Evolutionary conservation across 179 eudicot genomes (phyloP).

Genomic region (Corrigiola litoralis): DNA sequence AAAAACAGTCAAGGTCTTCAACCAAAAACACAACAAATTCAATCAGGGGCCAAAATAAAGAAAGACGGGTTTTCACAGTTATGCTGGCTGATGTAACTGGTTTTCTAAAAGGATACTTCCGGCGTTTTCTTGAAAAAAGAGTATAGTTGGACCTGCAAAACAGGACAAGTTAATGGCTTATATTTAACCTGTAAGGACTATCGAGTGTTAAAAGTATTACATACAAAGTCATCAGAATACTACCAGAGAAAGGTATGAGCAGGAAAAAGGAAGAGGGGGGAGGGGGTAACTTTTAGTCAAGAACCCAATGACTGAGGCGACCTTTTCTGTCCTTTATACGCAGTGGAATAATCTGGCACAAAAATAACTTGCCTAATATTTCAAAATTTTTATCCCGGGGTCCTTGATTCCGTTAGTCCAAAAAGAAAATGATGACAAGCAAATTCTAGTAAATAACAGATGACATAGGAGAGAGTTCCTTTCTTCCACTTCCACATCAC

Average conservation of each 20-base stretch:
- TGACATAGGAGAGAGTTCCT: too few relatives aligned
- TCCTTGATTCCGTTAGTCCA: too few relatives aligned
- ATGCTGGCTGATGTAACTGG: not conserved
- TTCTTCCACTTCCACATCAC: too few relatives aligned
- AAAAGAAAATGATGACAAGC: too few relatives aligned
- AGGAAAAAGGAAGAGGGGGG: not conserved
- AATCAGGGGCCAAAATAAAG: not conserved
- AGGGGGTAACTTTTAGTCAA: not conserved
- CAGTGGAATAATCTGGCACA: too few relatives aligned
- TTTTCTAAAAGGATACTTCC: conserved; percentile 86
- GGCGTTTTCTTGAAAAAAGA: conserved; percentile 97
- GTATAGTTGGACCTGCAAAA: conserved; percentile 91
- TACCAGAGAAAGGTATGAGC: not conserved
- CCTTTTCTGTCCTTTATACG: too few relatives aligned
- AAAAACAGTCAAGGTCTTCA: conserved; percentile 50
- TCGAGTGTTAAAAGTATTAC: not conserved
- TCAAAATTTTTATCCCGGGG: too few relatives aligned
- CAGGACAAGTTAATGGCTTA: conserved; percentile 9
- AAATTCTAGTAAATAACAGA: too few relatives aligned
- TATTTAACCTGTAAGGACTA: not conserved
- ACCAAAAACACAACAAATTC: conserved; percentile 5
- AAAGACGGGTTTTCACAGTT: not conserved
- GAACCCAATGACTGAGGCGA: not conserved
- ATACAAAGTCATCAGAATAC: not conserved
- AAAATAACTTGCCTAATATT: too few relatives aligned